A percentile compares a stretch with the other conserved stretches of the same genome.
Conservation (phyloP, 1,139 yeast genomes). For the Fermentozyma sake region DNA sequence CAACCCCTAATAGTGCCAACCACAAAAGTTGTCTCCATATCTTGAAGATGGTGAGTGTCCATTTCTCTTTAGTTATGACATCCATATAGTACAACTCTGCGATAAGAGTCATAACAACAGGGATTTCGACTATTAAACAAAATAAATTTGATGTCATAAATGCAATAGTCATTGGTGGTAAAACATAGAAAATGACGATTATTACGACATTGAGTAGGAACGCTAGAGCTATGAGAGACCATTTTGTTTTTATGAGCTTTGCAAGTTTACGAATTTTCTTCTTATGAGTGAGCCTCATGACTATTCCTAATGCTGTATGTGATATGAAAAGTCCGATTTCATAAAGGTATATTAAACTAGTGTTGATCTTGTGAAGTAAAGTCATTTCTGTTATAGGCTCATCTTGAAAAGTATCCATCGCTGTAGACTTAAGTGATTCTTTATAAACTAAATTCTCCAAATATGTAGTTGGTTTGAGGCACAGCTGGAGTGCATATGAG, state of each 20-base stretch:
- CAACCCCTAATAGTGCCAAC: conserved; percentile 1
- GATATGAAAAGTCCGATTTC: too few species aligned
- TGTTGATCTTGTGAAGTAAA: too few species aligned
- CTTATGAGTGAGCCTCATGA: too few species aligned
- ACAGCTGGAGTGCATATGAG: too few species aligned
- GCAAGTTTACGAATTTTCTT: neutral
- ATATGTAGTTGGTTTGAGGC: too few species aligned
- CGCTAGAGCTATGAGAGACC: conserved; percentile 1
- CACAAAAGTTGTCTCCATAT: conserved; percentile 1
- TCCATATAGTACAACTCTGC: neutral
- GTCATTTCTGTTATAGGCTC: too few species aligned
- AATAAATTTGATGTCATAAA: conserved; percentile 1
- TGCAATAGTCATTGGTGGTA: conserved; percentile 1
- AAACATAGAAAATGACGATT: conserved; percentile 1
- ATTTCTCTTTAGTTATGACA: neutral
- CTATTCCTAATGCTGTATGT: too few species aligned
- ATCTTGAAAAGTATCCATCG: too few species aligned
- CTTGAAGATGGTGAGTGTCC: neutral
- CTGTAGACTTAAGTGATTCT: too few species aligned
- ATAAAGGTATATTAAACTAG: too few species aligned
- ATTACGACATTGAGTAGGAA: conserved; percentile 2
- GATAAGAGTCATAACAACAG: conserved; percentile 1
- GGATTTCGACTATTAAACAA: conserved; percentile 1
- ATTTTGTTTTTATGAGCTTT: neutral
- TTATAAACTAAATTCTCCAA: too few species aligned